Conservation (phyloP, 2,329 filamentous ascomycete species). For the Neopestalotiopsis sp. region DNA sequence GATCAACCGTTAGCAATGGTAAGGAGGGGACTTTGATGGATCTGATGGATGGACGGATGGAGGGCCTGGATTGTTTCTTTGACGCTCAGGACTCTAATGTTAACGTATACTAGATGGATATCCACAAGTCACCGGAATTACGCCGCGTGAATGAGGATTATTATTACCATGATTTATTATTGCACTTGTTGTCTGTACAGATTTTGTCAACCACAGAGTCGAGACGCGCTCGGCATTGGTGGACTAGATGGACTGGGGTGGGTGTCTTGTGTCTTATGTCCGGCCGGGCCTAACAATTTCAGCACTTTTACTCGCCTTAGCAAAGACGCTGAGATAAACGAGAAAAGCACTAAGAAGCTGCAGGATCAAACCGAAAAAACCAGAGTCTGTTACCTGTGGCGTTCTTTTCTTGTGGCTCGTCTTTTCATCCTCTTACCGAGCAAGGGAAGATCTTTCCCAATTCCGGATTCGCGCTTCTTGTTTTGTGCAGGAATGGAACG, state of each 20-base stretch:
- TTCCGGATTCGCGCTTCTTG: not conserved
- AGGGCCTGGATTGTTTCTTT: too few relatives aligned
- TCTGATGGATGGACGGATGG: too few relatives aligned
- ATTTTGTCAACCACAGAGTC: not conserved
- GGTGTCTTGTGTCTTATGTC: too few relatives aligned
- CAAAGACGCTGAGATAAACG: not conserved
- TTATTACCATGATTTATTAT: not conserved
- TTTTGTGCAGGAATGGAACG: not conserved
- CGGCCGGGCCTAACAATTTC: too few relatives aligned
- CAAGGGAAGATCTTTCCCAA: conserved; percentile 1
- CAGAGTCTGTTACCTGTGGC: not conserved
- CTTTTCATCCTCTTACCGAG: too few relatives aligned
- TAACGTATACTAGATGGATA: not conserved
- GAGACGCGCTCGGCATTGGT: not conserved
- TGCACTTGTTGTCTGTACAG: not conserved
- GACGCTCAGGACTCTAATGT: too few relatives aligned
- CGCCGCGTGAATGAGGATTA: not conserved
- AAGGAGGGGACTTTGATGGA: not conserved
- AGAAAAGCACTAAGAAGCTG: not conserved
- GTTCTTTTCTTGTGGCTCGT: not conserved
- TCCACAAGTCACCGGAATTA: not conserved
- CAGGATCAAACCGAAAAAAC: not conserved
- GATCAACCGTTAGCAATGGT: not conserved
- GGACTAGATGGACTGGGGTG: not conserved
- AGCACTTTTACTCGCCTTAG: not conserved